These are phyloP conservation scores for Piedraia hortae DNA, from an alignment of 2,329 filamentous ascomycete genomes.

Conservation along the genomic window DNA sequence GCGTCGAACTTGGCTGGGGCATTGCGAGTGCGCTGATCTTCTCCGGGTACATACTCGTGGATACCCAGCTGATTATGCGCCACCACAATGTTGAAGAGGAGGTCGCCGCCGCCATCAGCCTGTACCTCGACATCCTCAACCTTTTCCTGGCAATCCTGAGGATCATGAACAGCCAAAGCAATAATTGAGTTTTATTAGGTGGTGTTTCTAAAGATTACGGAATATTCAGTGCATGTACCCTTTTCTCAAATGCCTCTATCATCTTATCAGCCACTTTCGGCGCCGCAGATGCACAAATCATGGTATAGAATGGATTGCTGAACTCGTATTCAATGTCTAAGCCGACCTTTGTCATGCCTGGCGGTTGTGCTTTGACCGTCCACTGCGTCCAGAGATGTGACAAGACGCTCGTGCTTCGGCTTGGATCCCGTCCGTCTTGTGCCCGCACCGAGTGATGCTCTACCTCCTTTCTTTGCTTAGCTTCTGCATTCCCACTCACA, in stretches of 20 bases:
- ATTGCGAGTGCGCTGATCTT: slow-evolving; percentile 64
- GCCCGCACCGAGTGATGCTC: slow-evolving; percentile 16
- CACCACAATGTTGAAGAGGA: slow-evolving; percentile 66
- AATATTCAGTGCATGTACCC: too few relatives aligned
- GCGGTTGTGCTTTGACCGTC: slow-evolving; percentile 27
- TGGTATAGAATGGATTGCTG: slow-evolving; percentile 62
- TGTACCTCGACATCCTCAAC: slow-evolving; percentile 94
- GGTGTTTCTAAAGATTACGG: too few relatives aligned
- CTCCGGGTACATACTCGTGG: slow-evolving; percentile 63
- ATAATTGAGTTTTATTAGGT: too few relatives aligned
- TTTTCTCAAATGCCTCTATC: slow-evolving; percentile 77
- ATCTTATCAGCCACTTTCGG: slow-evolving; percentile 65
- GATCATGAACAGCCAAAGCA: slow-evolving; percentile 85
- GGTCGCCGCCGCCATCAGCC: slow-evolving; percentile 32
- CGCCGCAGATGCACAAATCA: slow-evolving; percentile 54
- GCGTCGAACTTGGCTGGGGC: slow-evolving; percentile 63
- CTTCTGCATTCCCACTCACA: slow-evolving; percentile 30
- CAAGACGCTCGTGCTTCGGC: slow-evolving; percentile 22
- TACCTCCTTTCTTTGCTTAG: slow-evolving; percentile 14
- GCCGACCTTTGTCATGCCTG: slow-evolving; percentile 41
- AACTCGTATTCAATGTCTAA: slow-evolving; percentile 63
- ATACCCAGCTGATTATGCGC: slow-evolving; percentile 84
- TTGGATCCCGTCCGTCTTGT: slow-evolving; percentile 13
- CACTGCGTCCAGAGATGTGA: slow-evolving; percentile 42
- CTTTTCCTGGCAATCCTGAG: slow-evolving; percentile 84